A percentile compares a stretch with the other conserved stretches of the same genome.
These are phyloP conservation scores for Scutellaria galericulata DNA, from an alignment of 257 asterid species.

Conservation along the genomic window DNA sequence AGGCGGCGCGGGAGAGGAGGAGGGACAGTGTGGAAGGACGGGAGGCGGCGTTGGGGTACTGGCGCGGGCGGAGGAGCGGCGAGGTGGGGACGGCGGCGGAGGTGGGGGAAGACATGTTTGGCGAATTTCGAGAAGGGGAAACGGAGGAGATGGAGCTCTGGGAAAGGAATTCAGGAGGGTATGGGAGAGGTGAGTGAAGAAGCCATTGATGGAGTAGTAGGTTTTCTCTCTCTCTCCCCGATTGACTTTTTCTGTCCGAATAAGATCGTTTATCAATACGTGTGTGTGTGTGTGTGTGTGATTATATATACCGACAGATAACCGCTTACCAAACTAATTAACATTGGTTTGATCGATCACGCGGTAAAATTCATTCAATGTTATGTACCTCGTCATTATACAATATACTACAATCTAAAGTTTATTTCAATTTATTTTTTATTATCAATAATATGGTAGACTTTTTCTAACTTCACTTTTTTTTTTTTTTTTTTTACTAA, in stretches of 20 bases:
- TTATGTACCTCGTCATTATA: no score
- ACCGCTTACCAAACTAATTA: background rate
- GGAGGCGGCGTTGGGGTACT: constrained; percentile 37
- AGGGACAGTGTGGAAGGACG: constrained; percentile 62
- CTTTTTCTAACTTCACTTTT: no score
- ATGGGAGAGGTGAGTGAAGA: constrained; percentile 23
- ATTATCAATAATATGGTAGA: no score
- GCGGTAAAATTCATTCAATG: no score
- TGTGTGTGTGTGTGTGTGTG: background rate
- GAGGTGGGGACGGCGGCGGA: constrained; percentile 45
- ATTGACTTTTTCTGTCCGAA: constrained; percentile 34
- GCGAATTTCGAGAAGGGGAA: background rate
- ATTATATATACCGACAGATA: background rate
- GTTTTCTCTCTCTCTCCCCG: background rate
- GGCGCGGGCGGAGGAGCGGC: constrained; percentile 75
- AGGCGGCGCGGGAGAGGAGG: constrained; percentile 73
- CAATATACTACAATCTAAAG: no score
- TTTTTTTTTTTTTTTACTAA: no score
- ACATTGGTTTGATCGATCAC: background rate
- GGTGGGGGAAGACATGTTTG: constrained; percentile 43
- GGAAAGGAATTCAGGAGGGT: constrained; percentile 15
- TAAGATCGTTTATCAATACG: background rate
- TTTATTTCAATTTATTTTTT: no score
- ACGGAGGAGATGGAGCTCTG: background rate
- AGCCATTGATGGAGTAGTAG: constrained; percentile 39